Conservation (phyloP, 495 filamentous ascomycete genomes). For the Trichocladium uniseriatum region DNA sequence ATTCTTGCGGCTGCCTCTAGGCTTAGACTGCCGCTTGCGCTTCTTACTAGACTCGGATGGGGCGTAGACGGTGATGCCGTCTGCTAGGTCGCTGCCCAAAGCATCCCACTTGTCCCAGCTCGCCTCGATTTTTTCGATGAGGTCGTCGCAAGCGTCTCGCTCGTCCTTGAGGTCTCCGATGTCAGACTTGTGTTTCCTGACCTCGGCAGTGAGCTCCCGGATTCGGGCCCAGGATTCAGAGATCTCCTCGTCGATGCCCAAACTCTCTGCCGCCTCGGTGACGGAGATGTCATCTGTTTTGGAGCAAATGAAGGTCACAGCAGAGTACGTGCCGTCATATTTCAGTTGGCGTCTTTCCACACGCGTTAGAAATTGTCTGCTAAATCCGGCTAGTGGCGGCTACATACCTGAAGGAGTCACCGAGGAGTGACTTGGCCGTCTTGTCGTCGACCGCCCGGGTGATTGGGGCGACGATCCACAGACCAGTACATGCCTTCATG, state of each 20-base stretch:
- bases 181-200: constrained; percentile 33
- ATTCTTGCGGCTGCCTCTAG: constrained; percentile 16
- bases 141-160: constrained; percentile 15
- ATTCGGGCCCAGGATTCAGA: constrained; percentile 13
- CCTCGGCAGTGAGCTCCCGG: constrained; percentile 4
- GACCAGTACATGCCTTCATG: constrained; percentile 45
- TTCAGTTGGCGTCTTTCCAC: constrained; percentile 44
- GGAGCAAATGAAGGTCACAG: constrained; percentile 56
- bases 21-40: constrained; percentile 18
- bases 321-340: constrained; percentile 50
- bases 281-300: constrained; percentile 59
- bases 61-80: constrained; percentile 42
- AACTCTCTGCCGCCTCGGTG: constrained; percentile 25
- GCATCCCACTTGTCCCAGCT: constrained; percentile 39
- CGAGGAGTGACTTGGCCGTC: constrained; percentile 51
- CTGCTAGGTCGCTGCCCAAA: constrained; percentile 33
- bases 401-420: constrained; percentile 45
- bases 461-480: constrained; percentile 59
- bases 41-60: constrained; percentile 31
- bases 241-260: constrained; percentile 40
- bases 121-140: constrained; percentile 27
- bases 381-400: background rate
- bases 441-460: constrained; percentile 59
- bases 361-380: background rate
- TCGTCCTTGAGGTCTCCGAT: constrained; percentile 30